These are phyloP conservation scores for Lumnitzera racemosa DNA, from an alignment of 345 rosid species.

Conservation along the genomic window DNA sequence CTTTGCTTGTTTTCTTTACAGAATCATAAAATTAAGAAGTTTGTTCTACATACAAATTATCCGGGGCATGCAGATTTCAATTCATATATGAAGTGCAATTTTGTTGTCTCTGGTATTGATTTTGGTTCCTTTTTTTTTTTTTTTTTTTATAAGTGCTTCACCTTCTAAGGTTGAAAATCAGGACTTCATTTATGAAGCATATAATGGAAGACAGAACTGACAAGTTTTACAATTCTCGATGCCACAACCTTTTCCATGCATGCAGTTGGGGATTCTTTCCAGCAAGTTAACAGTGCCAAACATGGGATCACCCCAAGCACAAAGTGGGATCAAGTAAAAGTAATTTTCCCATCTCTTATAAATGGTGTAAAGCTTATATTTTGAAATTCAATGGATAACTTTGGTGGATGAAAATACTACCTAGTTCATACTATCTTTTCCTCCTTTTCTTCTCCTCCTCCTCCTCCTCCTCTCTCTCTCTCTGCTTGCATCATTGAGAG, in stretches of 20 bases:
- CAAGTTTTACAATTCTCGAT: background rate
- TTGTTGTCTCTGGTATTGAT: slow-evolving; percentile 50
- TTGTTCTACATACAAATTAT: slow-evolving; percentile 89
- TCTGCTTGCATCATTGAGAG: too few species aligned
- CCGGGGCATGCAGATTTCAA: slow-evolving; percentile 99
- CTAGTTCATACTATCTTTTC: too few species aligned
- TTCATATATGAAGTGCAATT: slow-evolving; percentile 93
- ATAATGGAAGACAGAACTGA: background rate
- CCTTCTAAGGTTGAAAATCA: too few species aligned
- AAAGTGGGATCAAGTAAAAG: slow-evolving; percentile 98
- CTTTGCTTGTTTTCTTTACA: slow-evolving; percentile 29
- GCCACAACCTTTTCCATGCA: slow-evolving; percentile 4
- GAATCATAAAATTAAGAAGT: slow-evolving; percentile 91
- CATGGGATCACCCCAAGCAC: slow-evolving; percentile 70
- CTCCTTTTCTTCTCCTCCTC: too few species aligned
- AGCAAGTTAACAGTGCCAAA: slow-evolving; percentile 43
- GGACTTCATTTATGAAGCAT: background rate
- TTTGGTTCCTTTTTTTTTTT: slow-evolving; percentile 12
- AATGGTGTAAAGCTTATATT: background rate
- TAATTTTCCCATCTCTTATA: slow-evolving; percentile 17
- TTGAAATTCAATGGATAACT: background rate
- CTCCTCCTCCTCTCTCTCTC: too few species aligned
- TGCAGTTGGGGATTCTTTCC: slow-evolving; percentile 37
- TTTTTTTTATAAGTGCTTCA: background rate
- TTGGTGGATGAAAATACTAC: background rate